Evolutionary conservation across 257 asterid species (phyloP), one percentile per base, ranked within the genome.

Genomic region (Capsicum rhomboideum): DNA sequence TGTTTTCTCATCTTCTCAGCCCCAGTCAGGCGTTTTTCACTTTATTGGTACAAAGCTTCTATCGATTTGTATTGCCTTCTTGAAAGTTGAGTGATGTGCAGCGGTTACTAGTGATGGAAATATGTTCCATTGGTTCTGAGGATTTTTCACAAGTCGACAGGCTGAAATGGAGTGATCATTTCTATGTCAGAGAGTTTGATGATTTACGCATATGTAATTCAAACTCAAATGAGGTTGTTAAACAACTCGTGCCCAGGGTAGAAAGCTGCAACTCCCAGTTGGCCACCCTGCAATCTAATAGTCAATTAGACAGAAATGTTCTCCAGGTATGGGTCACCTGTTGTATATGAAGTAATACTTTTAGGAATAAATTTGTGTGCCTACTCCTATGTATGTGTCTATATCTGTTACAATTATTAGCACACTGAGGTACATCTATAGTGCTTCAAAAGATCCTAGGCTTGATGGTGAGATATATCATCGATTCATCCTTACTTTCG

Each of bases 61-160:
- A 83, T 80, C 61, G 21, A 61, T 34, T 37, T 56, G 56, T 87
- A 84, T 75, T 85, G 21, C 79, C 53, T 80, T 61, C 59, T 69
- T 49, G 49, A 66, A n/a, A n/a, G n/a, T 87, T 67, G 34, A 67
- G 50, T 82, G 50, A 29, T 40, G 67, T 82, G 78, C 93, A 94
- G 98, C 89, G 99, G 89, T 86, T 94, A 90, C 92, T 94, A 69
- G 91, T 95, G 82, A 82, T 91, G 93, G 97, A 91, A 82, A 87
- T 95, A 61, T 91, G 88, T 85, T 91, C 97, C 26, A 52, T 91
- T 44, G 53, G 83, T 82, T 86, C 87, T 66, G 90, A 89, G 82
- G 88, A 85, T 34, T 80, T 71, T 82, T 81, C 89, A 40, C 91
- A 87, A 80, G 74, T 83, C 71, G 78, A 28, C 71, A 66, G 71